phyloP scores from a whole-genome alignment of 805 yeast genomes.

The Tetrapisispora phaffii region DNA sequence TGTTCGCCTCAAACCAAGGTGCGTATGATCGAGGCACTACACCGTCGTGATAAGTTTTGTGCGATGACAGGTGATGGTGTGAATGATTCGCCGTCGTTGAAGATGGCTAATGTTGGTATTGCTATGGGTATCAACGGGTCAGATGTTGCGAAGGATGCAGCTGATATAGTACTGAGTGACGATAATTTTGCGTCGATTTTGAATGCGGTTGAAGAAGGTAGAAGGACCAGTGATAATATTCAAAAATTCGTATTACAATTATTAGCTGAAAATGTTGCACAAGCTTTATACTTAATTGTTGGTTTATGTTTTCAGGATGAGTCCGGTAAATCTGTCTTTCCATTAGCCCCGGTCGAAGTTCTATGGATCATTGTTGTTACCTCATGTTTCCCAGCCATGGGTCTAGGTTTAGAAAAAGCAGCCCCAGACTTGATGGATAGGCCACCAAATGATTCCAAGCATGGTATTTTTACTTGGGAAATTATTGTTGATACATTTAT shows the following conservation, averaged over 20 bases:
- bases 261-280: constrained; percentile 90
- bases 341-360: constrained; percentile 94
- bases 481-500: constrained; percentile 60
- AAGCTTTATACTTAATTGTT: constrained; percentile 74
- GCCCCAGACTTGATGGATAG: constrained; percentile 89
- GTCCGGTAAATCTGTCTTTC: constrained; percentile 66
- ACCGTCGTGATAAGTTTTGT: constrained; percentile 82
- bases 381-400: constrained; percentile 99
- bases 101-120: constrained; percentile 91
- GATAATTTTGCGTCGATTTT: constrained; percentile 92
- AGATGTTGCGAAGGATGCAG: constrained; percentile 96
- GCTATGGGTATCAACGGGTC: constrained; percentile 92
- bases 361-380: constrained; percentile 92
- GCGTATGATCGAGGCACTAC: constrained; percentile 79
- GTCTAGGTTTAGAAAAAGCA: constrained; percentile 92
- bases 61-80: constrained; percentile 99
- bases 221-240: constrained; percentile 90
- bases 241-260: constrained; percentile 90
- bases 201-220: constrained; percentile 92
- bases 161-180: constrained; percentile 93
- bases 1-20: constrained; percentile 92
- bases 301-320: constrained; percentile 71
- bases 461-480: constrained; percentile 65
- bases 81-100: constrained; percentile 93
- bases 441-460: constrained; percentile 84